Conservation (phyloP, 495 filamentous ascomycete genomes). For the Penicillium soppii region DNA sequence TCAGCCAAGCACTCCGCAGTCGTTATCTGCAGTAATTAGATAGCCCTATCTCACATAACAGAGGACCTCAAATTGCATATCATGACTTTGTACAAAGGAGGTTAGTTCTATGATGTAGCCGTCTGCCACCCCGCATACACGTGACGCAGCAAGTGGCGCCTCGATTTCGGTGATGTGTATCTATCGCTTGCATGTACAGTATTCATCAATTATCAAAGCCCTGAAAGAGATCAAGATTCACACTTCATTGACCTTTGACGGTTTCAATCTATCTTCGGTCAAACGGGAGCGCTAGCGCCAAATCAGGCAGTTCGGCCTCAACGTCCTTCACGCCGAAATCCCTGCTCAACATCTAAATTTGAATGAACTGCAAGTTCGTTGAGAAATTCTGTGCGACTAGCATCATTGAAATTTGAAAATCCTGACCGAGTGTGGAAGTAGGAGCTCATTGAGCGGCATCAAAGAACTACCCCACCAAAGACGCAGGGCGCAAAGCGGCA, state of each 20-base stretch:
- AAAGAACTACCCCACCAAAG: constrained; percentile 11
- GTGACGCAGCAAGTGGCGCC: constrained; percentile 9
- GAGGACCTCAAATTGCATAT: not conserved
- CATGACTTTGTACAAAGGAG: not conserved
- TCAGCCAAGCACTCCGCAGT: constrained; percentile 66
- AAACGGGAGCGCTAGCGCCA: constrained; percentile 24
- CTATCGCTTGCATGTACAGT: not conserved
- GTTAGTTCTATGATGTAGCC: constrained; percentile 1
- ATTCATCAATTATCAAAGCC: too few relatives aligned
- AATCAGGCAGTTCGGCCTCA: constrained; percentile 7
- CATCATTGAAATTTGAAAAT: not conserved
- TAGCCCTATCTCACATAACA: not conserved
- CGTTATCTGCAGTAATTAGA: constrained; percentile 37
- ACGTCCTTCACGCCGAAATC: not conserved
- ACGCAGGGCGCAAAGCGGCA: constrained; percentile 5
- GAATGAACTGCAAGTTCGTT: not conserved
- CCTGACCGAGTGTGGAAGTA: not conserved
- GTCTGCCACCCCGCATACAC: constrained; percentile 8
- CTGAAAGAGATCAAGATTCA: too few relatives aligned
- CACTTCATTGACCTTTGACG: too few relatives aligned
- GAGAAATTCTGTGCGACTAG: not conserved
- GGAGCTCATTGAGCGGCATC: not conserved
- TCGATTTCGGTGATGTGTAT: constrained; percentile 9
- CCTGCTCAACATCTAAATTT: not conserved
- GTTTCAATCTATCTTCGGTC: constrained; percentile 11